Evolutionary conservation across 176 grass and related monocot species (phyloP), one percentile per base, ranked within the genome.

Genomic region (Eragrostis curvula): DNA sequence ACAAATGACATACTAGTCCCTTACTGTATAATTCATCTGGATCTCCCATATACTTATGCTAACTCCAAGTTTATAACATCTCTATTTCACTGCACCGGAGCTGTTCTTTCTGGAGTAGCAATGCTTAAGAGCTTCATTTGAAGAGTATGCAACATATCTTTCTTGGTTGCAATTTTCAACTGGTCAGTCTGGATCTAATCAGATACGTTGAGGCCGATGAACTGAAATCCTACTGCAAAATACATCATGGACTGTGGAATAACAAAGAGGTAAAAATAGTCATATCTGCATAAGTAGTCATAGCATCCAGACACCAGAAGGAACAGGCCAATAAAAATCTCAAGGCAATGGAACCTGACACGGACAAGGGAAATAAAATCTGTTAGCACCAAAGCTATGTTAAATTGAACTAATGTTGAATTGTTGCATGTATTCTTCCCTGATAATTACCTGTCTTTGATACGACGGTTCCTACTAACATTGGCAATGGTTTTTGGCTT

Each of bases 221-320:
- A 84, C 11, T 87, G 76, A 30, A 91, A 94, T 42, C 92, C 92
- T 30, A 94, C 74, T 13, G 68, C 65, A 39, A 91, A 87, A 59
- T 94, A 94, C 77, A 87, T 86, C 13, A 91, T 42, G 2, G 89
- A 84, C 60, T 94, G 92, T 29, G 92, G 86, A 73, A 94, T 62
- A 18, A 91, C 81, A 42, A 94, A 89, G 42, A 94, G 3, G 64
- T 89, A 94, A 39, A 89, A 87, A 27, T 59, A 87, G 21, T 88
- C 89, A 11, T 87, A 27, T 46, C 92, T 81, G 45, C 75, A 84
- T 62, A 79, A 9, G 60, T 46, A 85, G 71, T 94, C 84, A 32
- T 87, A 89, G 81, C 75, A 89, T 6, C 83, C 87, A n/a, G 74
- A 82, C 48, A 71, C 36, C 23, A 94, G 77, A 40, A 91, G 86